A percentile compares a stretch with the other conserved stretches of the same genome.
Conservation (phyloP, 441 rosid species). For the Breynia disticha region DNA sequence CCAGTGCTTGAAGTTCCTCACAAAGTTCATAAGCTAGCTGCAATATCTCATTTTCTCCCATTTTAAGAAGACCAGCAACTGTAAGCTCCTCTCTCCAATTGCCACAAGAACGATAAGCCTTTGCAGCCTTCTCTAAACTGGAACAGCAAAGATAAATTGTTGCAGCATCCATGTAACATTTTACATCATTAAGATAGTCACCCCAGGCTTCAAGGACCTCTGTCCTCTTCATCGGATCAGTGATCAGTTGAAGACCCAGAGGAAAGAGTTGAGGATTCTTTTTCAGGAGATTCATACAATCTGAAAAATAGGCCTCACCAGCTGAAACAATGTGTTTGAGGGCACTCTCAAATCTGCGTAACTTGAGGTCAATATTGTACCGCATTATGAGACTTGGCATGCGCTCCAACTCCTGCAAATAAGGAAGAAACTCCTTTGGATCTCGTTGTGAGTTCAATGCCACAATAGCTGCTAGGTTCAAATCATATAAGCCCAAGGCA, state of each 20-base stretch:
- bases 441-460: constrained; percentile 88
- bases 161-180: constrained; percentile 84
- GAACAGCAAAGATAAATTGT: constrained; percentile 65
- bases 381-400: constrained; percentile 69
- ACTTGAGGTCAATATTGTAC: constrained; percentile 70
- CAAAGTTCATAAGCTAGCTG: constrained; percentile 71
- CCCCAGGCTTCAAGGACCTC: constrained; percentile 87
- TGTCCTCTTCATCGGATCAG: constrained; percentile 47
- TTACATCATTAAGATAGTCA: constrained; percentile 63
- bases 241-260: constrained; percentile 59
- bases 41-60: constrained; percentile 52
- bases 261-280: constrained; percentile 78
- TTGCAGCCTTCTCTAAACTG: constrained; percentile 68
- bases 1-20: constrained; percentile 90
- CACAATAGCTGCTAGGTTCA: constrained; percentile 96
- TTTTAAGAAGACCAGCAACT: constrained; percentile 70
- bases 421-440: constrained; percentile 98
- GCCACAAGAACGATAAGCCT: constrained; percentile 75
- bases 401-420: constrained; percentile 66
- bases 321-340: constrained; percentile 71
- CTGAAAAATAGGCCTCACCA: constrained; percentile 59
- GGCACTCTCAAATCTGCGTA: constrained; percentile 73
- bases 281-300: constrained; percentile 67
- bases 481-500: constrained; percentile 88
- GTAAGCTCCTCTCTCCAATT: constrained; percentile 85